phyloP scores from a whole-genome alignment of 768 basidiomycete species.

The Termitomyces sp. region DNA sequence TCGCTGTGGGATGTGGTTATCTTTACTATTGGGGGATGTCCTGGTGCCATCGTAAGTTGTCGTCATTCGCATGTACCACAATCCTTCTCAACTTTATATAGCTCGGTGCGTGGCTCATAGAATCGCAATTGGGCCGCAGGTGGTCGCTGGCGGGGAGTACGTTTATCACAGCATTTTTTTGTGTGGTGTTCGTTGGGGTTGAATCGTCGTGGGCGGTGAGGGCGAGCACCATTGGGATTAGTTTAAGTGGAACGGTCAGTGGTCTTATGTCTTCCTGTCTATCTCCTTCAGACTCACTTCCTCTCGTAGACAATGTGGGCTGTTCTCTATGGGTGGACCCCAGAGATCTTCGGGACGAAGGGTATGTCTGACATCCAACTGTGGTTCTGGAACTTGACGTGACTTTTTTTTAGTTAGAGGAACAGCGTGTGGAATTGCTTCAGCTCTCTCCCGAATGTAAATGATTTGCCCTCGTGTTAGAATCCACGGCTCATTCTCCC shows the following conservation, averaged over 20 bases:
- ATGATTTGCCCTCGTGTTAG: conserved; percentile 17
- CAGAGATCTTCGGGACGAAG: conserved; percentile 82
- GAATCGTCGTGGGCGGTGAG: conserved; percentile 56
- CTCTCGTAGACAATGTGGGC: conserved; percentile 72
- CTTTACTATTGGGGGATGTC: conserved; percentile 81
- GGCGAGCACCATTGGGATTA: conserved; percentile 71
- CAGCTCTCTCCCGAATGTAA: conserved; percentile 80
- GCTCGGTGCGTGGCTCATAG: conserved; percentile 86
- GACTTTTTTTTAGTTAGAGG: conserved; percentile 56
- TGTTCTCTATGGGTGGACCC: conserved; percentile 88
- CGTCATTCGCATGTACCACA: neutral
- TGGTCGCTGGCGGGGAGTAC: conserved; percentile 76
- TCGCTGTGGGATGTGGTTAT: conserved; percentile 85
- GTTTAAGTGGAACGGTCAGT: conserved; percentile 67
- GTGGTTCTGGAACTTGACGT: neutral
- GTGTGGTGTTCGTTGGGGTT: conserved; percentile 63
- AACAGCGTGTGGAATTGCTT: conserved; percentile 85
- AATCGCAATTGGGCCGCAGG: conserved; percentile 62
- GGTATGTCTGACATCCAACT: conserved; percentile 33
- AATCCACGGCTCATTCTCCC: conserved; percentile 2
- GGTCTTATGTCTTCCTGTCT: neutral
- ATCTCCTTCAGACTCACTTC: neutral
- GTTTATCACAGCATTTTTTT: conserved; percentile 72
- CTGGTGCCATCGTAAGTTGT: conserved; percentile 71
- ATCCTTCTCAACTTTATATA: conserved; percentile 23